Percentiles rank a stretch among this genome's conserved stretches.
Evolutionary conservation across 202 grass and related monocot species (phyloP).

Genomic region (Zizania palustris): DNA sequence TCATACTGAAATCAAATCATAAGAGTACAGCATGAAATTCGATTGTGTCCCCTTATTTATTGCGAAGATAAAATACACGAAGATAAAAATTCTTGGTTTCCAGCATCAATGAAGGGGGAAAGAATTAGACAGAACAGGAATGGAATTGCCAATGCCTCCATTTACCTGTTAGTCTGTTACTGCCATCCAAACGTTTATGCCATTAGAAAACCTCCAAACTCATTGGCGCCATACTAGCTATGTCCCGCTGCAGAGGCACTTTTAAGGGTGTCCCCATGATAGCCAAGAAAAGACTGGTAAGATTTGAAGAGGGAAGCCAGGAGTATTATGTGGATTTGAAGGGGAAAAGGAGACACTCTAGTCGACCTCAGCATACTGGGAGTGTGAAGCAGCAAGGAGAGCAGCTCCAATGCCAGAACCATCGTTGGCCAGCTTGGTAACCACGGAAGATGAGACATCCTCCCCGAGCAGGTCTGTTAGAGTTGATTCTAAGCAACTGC

Average conservation of each 20-base stretch:
- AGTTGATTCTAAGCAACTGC: slow-evolving; percentile 58
- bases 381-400: slow-evolving; percentile 65
- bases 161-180: slow-evolving; percentile 50
- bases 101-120: slow-evolving; percentile 42
- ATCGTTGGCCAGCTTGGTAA: slow-evolving; percentile 56
- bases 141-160: slow-evolving; percentile 41
- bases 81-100: slow-evolving; percentile 36
- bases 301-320: slow-evolving; percentile 32
- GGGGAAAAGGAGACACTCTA: slow-evolving; percentile 36
- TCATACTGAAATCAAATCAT: too few relatives aligned
- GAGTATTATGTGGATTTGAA: slow-evolving; percentile 38
- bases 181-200: slow-evolving; percentile 48
- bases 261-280: slow-evolving; percentile 35
- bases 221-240: slow-evolving; percentile 55
- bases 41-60: slow-evolving; percentile 49
- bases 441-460: slow-evolving; percentile 43
- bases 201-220: slow-evolving; percentile 49
- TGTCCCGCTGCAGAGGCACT: slow-evolving; percentile 48
- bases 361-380: slow-evolving; percentile 41
- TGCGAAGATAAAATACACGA: slow-evolving; percentile 40
- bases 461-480: slow-evolving; percentile 62
- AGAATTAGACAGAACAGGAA: slow-evolving; percentile 59
- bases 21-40: slow-evolving; percentile 20
- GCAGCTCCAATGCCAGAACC: slow-evolving; percentile 67
- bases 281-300: slow-evolving; percentile 40